Conservation (phyloP, 257 asterid species). For the Plantago ovata region DNA sequence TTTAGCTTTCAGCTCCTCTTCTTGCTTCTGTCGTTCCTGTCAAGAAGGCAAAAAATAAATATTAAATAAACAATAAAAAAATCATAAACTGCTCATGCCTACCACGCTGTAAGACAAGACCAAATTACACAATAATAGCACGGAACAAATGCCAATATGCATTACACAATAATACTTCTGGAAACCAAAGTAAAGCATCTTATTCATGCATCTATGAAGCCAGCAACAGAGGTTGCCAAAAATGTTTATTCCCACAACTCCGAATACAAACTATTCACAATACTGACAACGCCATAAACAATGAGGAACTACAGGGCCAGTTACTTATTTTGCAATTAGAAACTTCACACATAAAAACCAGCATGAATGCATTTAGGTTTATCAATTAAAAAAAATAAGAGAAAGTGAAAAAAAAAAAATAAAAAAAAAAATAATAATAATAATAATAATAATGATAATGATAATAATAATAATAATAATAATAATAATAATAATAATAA, state of each 20-base stretch:
- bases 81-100: conserved; percentile 14
- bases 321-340: not conserved
- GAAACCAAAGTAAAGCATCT: conserved; percentile 1
- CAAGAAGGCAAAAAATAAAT: conserved; percentile 14
- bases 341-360: not conserved
- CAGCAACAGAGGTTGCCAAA: not conserved
- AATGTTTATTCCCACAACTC: not conserved
- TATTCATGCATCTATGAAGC: not conserved
- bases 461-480: too few relatives aligned
- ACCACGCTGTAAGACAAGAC: conserved; percentile 4
- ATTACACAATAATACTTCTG: not conserved
- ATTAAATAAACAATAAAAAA: too few relatives aligned
- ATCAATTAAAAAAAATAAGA: too few relatives aligned
- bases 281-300: not conserved
- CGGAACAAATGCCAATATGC: not conserved
- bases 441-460: too few relatives aligned
- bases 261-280: too few relatives aligned
- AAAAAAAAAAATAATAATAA: too few relatives aligned
- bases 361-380: too few relatives aligned
- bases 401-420: too few relatives aligned
- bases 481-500: too few relatives aligned
- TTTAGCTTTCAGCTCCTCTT: conserved; percentile 77
- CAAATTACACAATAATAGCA: not conserved
- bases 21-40: conserved; percentile 68
- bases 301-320: not conserved